A percentile compares a stretch with the other conserved stretches of the same genome.
Conservation (phyloP, 2,329 filamentous ascomycete genomes). For the Xylariaceae sp. region DNA sequence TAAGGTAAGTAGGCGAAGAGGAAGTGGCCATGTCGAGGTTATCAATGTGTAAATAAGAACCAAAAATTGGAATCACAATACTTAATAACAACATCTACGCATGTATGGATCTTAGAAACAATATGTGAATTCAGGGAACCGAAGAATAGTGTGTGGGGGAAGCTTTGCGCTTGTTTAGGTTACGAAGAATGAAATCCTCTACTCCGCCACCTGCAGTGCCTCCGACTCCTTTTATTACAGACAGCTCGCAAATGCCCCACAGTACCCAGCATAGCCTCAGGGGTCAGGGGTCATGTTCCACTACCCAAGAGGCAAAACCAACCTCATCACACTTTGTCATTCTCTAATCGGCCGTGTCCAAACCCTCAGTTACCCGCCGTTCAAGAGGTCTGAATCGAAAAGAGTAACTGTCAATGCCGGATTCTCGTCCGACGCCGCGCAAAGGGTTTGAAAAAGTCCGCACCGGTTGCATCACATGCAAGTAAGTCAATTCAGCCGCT, state of each 20-base stretch:
- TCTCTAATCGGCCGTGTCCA: background rate
- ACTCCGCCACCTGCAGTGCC: too few species aligned
- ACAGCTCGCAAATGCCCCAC: constrained; percentile 24
- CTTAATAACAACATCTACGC: too few species aligned
- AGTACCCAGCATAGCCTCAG: constrained; percentile 3
- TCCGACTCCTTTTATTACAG: too few species aligned
- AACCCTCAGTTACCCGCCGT: background rate
- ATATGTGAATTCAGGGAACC: too few species aligned
- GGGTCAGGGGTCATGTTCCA: background rate
- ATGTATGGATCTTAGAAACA: too few species aligned
- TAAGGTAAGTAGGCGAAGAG: too few species aligned
- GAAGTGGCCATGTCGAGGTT: too few species aligned
- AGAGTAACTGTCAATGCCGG: background rate
- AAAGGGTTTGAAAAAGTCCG: constrained; percentile 28
- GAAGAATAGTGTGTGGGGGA: too few species aligned
- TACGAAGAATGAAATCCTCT: too few species aligned
- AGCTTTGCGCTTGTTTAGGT: too few species aligned
- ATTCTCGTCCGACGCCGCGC: constrained; percentile 14
- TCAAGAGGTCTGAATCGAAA: background rate
- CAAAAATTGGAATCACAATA: too few species aligned
- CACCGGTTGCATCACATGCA: constrained; percentile 32
- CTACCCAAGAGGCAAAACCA: background rate
- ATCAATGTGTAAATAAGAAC: too few species aligned
- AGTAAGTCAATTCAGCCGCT: constrained; percentile 20
- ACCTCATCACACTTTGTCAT: background rate